These are phyloP conservation scores for Acanthamoeba healyi DNA, from an alignment of 208 protist species.

Conservation along the genomic window DNA sequence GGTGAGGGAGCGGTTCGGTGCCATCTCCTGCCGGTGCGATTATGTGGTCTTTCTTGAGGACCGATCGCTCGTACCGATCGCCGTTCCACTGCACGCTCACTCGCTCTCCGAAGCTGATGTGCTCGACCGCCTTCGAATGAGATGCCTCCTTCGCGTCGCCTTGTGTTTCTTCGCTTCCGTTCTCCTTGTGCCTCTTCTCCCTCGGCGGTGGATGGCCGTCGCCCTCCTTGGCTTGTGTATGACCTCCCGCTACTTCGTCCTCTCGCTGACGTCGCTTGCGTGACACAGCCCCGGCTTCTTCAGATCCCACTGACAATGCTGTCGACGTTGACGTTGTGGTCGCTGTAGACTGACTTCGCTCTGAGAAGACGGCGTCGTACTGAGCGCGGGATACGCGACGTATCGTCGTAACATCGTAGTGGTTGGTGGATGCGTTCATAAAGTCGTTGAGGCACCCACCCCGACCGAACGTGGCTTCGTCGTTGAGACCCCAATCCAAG, in stretches of 20 bases:
- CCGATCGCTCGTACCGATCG: neutral
- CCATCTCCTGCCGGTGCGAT: neutral
- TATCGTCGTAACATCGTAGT: neutral
- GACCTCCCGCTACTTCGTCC: neutral
- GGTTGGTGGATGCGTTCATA: constrained; percentile 14
- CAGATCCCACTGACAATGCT: neutral
- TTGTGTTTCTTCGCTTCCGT: neutral
- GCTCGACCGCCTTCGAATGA: neutral
- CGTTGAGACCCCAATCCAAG: constrained; percentile 1
- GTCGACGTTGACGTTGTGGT: neutral
- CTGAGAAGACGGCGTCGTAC: neutral
- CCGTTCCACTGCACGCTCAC: constrained; percentile 63
- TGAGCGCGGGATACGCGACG: neutral
- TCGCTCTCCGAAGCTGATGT: constrained; percentile 21
- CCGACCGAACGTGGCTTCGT: constrained; percentile 10
- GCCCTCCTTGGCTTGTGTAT: neutral
- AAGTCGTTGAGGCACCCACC: neutral
- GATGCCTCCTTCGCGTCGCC: neutral
- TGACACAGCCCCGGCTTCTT: neutral
- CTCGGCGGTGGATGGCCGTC: neutral
- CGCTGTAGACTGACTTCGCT: neutral
- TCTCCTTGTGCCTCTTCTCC: neutral
- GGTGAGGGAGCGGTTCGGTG: neutral
- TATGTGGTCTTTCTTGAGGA: neutral
- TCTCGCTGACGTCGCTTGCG: constrained; percentile 34